Conservation (phyloP, 768 basidiomycete species). For the Tylopilus sp. region DNA sequence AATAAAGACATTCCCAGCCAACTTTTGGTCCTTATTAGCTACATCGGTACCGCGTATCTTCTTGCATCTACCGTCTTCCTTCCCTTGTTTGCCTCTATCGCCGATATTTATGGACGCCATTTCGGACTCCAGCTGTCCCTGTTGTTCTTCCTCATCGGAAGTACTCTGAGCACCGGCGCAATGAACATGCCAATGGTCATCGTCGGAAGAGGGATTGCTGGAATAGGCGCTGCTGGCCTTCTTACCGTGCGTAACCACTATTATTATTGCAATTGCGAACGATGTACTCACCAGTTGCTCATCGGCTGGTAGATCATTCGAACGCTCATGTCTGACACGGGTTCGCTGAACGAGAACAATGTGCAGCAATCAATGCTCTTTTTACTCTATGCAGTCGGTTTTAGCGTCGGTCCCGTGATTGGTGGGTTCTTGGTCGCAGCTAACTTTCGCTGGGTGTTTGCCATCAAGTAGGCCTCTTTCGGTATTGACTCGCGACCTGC, state of each 20-base stretch:
- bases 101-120: slow-evolving; percentile 50
- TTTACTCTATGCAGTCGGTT: slow-evolving; percentile 43
- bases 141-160: slow-evolving; percentile 44
- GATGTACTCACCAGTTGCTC: neutral
- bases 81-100: slow-evolving; percentile 46
- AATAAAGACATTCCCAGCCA: neutral
- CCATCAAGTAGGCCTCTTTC: slow-evolving; percentile 42
- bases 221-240: slow-evolving; percentile 34
- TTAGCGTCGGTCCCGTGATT: slow-evolving; percentile 41
- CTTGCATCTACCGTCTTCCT: slow-evolving; percentile 52
- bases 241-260: slow-evolving; percentile 31
- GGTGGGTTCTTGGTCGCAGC: slow-evolving; percentile 37
- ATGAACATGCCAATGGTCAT: too few relatives aligned
- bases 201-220: too few relatives aligned
- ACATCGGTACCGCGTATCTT: slow-evolving; percentile 49
- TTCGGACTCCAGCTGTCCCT: slow-evolving; percentile 43
- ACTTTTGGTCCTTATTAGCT: slow-evolving; percentile 25
- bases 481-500: neutral
- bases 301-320: slow-evolving; percentile 33
- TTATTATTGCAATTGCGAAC: neutral
- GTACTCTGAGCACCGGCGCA: slow-evolving; percentile 6
- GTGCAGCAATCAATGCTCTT: slow-evolving; percentile 40
- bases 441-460: slow-evolving; percentile 53
- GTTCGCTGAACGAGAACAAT: slow-evolving; percentile 41
- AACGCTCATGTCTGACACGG: slow-evolving; percentile 43